Percentiles rank a stretch among this genome's conserved stretches.
Conservation (phyloP, 2,329 filamentous ascomycete species). For the Aspergillus alliaceus region DNA sequence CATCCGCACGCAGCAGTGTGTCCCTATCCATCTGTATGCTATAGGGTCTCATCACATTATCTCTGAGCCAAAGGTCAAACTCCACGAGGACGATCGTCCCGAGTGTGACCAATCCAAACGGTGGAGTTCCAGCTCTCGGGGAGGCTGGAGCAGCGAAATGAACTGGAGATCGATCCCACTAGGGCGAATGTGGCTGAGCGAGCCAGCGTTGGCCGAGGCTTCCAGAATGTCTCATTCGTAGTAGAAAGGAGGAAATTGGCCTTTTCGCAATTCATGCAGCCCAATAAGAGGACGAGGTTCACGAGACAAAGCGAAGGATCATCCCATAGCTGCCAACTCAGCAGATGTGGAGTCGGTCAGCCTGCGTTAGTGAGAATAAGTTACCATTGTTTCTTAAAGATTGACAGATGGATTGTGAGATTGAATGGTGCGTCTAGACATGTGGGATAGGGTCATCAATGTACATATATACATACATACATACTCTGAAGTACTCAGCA, state of each 20-base stretch:
- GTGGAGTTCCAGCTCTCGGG: slow-evolving; percentile 14
- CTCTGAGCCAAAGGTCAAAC: slow-evolving; percentile 3
- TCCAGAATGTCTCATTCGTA: slow-evolving; percentile 17
- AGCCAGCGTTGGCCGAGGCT: slow-evolving; percentile 6
- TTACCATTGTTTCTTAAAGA: slow-evolving; percentile 5
- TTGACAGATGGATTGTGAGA: background rate
- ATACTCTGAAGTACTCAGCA: background rate
- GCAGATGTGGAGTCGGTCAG: slow-evolving; percentile 16
- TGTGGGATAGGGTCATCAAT: background rate
- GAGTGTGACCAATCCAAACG: slow-evolving; percentile 19
- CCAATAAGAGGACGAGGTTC: slow-evolving; percentile 15
- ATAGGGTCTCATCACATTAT: slow-evolving; percentile 14
- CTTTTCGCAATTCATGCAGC: slow-evolving; percentile 4
- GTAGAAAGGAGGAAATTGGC: slow-evolving; percentile 8
- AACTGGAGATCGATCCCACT: slow-evolving; percentile 13
- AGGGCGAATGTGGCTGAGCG: slow-evolving; percentile 6
- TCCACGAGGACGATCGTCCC: slow-evolving; percentile 16
- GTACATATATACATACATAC: too few relatives aligned
- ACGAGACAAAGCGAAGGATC: slow-evolving; percentile 11
- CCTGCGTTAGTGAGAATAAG: background rate
- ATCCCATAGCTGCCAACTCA: slow-evolving; percentile 20
- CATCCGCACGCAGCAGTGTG: slow-evolving; percentile 6
- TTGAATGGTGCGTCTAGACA: background rate
- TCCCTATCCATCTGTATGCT: slow-evolving; percentile 9
- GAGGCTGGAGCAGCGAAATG: background rate